Evolutionary conservation across 768 basidiomycete genomes (phyloP), one percentile per base, ranked within the genome.

Genomic region (Lactarius pseudohatsudake): DNA sequence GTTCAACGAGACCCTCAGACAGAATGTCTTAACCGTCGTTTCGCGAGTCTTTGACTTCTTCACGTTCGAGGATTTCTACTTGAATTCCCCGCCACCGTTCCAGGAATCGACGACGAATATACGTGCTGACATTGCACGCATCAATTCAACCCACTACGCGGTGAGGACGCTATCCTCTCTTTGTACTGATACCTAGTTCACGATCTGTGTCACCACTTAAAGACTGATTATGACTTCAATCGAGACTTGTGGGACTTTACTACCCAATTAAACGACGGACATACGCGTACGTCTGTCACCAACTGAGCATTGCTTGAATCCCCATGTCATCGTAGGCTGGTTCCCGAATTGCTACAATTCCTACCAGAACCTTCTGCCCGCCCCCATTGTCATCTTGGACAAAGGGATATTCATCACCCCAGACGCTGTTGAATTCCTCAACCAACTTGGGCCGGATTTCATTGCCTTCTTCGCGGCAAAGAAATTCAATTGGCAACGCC

Each of bases 151-250:
- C 2, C 75, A 74, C 53, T 88, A 81, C 57, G 73, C 73, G 67
- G 85, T 84, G 66, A 63, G 76, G 56, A 5, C 16, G 13, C 26
- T 54, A 11, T 40, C 13, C 34, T 0, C 36, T 3, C 41, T 43
- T 9, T 36, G 11, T 5, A 20, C 11, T 4, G 22, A 18, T 15
- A 3, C 16, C 22, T 20, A 16, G 18, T 41, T 66, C 10, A 62
- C 26, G 1, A 10, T n/a, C 6, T 13, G 6, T 22, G 15, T n/a
- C 16, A 38, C 28, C 7, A 22, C 30, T 40, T 11, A 62, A 41
- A 89, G 84, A 86, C 86, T 10, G 86, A 88, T 68, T 89, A 86
- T 66, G 86, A 86, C 71, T 87, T 89, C 75, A 87, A 83, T 71
- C 77, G 76, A 56, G 86, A 80, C 47, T 70, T 89, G 18, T 87